Evolutionary conservation across 2,329 filamentous ascomycete species (phyloP).

Genomic region (Lecanicillium sp.): DNA sequence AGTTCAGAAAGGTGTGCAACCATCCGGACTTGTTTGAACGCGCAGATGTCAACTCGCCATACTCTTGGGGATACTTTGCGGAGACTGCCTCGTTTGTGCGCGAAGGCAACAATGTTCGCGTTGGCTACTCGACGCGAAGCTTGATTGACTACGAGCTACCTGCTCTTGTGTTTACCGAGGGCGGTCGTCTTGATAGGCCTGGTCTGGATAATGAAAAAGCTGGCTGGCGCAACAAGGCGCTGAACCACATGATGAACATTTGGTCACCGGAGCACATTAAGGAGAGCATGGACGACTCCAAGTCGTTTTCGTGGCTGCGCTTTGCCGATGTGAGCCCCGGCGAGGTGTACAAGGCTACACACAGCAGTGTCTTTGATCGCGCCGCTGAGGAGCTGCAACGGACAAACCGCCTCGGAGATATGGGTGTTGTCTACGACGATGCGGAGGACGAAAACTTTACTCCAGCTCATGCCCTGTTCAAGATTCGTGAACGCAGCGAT

Average conservation of each 20-base stretch:
- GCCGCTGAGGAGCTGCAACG: slow-evolving; percentile 52
- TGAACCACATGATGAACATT: slow-evolving; percentile 80
- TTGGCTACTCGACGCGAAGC: slow-evolving; percentile 82
- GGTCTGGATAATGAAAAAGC: slow-evolving; percentile 65
- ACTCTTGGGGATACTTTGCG: slow-evolving; percentile 77
- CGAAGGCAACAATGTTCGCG: slow-evolving; percentile 70
- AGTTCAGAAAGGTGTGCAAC: slow-evolving; percentile 98
- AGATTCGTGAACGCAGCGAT: slow-evolving; percentile 64
- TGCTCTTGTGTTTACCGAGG: slow-evolving; percentile 71
- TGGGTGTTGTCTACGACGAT: slow-evolving; percentile 65
- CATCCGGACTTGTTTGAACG: slow-evolving; percentile 96
- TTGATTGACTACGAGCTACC: slow-evolving; percentile 79
- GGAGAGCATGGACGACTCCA: slow-evolving; percentile 49
- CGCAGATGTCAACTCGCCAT: slow-evolving; percentile 81
- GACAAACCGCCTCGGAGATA: slow-evolving; percentile 51
- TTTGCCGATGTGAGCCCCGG: slow-evolving; percentile 71
- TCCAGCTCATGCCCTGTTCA: slow-evolving; percentile 71
- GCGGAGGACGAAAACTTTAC: slow-evolving; percentile 52
- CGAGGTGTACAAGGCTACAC: slow-evolving; percentile 64
- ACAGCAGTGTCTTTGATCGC: slow-evolving; percentile 64
- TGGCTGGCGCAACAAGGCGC: slow-evolving; percentile 71
- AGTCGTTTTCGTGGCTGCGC: slow-evolving; percentile 80
- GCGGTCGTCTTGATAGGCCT: slow-evolving; percentile 65
- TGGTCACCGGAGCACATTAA: slow-evolving; percentile 76
- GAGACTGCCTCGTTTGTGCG: slow-evolving; percentile 93